Evolutionary conservation across 306 rosid species (phyloP).

Genomic region (Quercus suber): DNA sequence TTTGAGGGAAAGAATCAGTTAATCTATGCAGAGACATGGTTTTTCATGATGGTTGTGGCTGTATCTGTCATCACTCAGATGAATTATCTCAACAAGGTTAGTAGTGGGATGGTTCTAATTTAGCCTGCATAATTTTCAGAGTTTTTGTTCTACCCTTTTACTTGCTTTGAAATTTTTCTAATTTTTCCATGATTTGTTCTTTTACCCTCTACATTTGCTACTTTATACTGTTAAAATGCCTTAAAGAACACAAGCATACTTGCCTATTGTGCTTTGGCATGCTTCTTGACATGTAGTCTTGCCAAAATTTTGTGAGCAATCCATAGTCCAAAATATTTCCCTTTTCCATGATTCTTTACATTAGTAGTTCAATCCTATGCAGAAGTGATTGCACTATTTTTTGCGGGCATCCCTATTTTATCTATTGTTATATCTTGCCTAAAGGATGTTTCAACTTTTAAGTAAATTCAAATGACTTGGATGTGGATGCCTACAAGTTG

Average conservation of each 20-base stretch:
- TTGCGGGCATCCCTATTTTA: not conserved
- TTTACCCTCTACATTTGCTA: not conserved
- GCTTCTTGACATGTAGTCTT: not conserved
- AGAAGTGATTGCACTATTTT: not conserved
- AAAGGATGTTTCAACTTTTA: slow-evolving; percentile 8
- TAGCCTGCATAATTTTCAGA: not conserved
- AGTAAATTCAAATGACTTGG: not conserved
- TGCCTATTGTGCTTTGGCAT: not conserved
- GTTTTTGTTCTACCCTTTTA: not conserved
- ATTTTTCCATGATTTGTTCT: not conserved
- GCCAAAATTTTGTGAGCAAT: not conserved
- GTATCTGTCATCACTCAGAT: slow-evolving; percentile 73
- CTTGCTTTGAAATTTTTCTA: not conserved
- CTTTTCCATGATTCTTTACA: not conserved
- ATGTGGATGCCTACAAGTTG: not conserved
- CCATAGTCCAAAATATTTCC: not conserved
- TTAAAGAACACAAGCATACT: not conserved
- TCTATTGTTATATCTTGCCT: not conserved
- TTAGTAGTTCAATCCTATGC: not conserved
- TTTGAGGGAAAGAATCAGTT: slow-evolving; percentile 87
- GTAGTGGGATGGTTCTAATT: slow-evolving; percentile 10
- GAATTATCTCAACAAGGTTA: slow-evolving; percentile 89
- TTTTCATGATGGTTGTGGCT: slow-evolving; percentile 70
- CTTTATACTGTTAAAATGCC: not conserved
- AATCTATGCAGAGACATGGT: slow-evolving; percentile 70